Evolutionary conservation across 306 rosid species (phyloP).

Genomic region (Arachis stenosperma): DNA sequence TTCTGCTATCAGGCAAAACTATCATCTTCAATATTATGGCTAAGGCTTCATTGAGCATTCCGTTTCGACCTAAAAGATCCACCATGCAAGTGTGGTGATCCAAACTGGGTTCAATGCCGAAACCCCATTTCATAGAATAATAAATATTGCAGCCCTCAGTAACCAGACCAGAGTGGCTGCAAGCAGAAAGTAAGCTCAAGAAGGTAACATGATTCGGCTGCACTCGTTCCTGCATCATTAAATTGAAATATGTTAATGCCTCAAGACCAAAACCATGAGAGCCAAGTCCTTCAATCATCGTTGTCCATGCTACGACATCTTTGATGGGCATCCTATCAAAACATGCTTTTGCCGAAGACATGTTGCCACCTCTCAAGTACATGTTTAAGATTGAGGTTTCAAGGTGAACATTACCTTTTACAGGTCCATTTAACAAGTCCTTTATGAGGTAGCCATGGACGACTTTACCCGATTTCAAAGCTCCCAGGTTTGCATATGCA

Average conservation of each 20-base stretch:
- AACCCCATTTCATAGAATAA: constrained; percentile 55
- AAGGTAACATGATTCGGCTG: constrained; percentile 58
- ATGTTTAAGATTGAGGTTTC: constrained; percentile 62
- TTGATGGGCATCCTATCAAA: constrained; percentile 45
- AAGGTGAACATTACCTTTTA: constrained; percentile 30
- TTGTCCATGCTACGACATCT: constrained; percentile 65
- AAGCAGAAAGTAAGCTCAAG: constrained; percentile 63
- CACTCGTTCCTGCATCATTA: constrained; percentile 49
- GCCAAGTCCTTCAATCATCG: constrained; percentile 66
- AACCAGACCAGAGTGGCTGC: constrained; percentile 67
- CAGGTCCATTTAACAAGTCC: constrained; percentile 25
- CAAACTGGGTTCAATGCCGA: constrained; percentile 54
- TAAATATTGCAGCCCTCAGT: constrained; percentile 56
- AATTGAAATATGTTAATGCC: constrained; percentile 41
- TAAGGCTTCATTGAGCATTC: constrained; percentile 59
- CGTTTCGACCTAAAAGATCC: constrained; percentile 59
- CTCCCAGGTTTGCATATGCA: constrained; percentile 61
- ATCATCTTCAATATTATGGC: constrained; percentile 51
- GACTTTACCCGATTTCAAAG: constrained; percentile 55
- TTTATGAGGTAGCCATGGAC: constrained; percentile 52
- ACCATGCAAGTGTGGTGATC: constrained; percentile 68
- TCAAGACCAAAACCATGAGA: constrained; percentile 58
- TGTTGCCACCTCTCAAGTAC: constrained; percentile 59
- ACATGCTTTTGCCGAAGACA: constrained; percentile 45
- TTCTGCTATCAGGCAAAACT: constrained; percentile 55